A percentile compares a stretch with the other conserved stretches of the same genome.
Conservation (phyloP, 805 yeast genomes). For the Kazachstania viticola region DNA sequence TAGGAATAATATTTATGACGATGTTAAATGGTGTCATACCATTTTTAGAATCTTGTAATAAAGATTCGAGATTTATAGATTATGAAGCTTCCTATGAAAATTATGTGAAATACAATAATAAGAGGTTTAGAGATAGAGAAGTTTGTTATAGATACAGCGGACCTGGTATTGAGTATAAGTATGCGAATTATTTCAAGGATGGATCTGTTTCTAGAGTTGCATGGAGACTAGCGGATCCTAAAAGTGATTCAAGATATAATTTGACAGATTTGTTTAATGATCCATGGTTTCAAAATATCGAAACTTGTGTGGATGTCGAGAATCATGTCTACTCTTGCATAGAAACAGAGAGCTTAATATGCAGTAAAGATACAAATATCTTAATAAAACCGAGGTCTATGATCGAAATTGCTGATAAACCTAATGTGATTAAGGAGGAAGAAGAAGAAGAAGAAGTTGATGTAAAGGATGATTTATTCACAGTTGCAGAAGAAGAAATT, state of each 20-base stretch:
- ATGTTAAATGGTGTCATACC: slow-evolving; percentile 49
- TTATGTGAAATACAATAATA: slow-evolving; percentile 29
- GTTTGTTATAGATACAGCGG: slow-evolving; percentile 35
- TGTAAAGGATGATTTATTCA: too few species aligned
- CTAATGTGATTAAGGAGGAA: too few species aligned
- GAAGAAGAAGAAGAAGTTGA: too few species aligned
- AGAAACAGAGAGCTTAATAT: too few species aligned
- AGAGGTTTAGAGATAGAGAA: slow-evolving; percentile 33
- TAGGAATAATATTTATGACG: slow-evolving; percentile 58
- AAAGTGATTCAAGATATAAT: slow-evolving; percentile 40
- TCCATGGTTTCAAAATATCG: slow-evolving; percentile 50
- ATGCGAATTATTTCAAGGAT: slow-evolving; percentile 50
- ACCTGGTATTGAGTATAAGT: slow-evolving; percentile 64
- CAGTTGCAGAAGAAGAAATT: too few species aligned
- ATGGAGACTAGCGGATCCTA: slow-evolving; percentile 66
- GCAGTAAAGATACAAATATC: too few species aligned
- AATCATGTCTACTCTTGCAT: too few species aligned
- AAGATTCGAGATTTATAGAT: slow-evolving; percentile 45
- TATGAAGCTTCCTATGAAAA: slow-evolving; percentile 38
- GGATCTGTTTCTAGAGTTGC: slow-evolving; percentile 56
- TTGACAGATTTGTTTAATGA: slow-evolving; percentile 45
- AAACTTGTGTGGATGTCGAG: slow-evolving; percentile 34
- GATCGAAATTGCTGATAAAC: too few species aligned
- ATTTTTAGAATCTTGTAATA: slow-evolving; percentile 37
- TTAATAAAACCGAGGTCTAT: too few species aligned